phyloP scores from a whole-genome alignment of 2,329 filamentous ascomycete genomes.

The Coniella vitis region DNA sequence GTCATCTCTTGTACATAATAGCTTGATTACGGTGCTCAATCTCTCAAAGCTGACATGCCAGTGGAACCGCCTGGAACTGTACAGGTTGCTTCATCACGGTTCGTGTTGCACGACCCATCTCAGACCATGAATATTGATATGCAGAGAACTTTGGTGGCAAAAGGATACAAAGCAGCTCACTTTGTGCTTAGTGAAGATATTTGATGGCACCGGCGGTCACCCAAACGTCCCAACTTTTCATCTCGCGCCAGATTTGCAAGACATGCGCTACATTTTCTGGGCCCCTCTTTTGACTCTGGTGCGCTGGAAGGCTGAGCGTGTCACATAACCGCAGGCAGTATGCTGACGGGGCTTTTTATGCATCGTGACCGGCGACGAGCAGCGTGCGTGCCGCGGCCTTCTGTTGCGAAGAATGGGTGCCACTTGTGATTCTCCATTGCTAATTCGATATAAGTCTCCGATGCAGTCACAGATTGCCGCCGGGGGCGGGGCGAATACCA shows the following conservation, averaged over 20 bases:
- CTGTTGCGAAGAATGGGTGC: constrained; percentile 2
- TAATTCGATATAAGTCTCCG: constrained; percentile 13
- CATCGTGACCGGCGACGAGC: not conserved
- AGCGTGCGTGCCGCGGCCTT: not conserved
- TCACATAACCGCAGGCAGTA: not conserved
- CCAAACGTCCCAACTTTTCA: too few species aligned
- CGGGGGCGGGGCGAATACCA: not conserved
- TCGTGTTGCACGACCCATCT: too few species aligned
- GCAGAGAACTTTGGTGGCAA: too few species aligned
- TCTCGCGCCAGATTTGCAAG: not conserved
- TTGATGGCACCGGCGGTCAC: too few species aligned
- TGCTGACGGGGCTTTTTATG: not conserved
- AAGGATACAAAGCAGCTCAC: too few species aligned
- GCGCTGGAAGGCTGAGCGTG: not conserved
- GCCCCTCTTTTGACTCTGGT: not conserved
- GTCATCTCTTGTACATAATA: not conserved
- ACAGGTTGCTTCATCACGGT: too few species aligned
- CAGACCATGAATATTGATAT: too few species aligned
- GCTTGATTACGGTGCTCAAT: not conserved
- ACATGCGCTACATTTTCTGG: not conserved
- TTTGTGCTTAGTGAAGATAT: too few species aligned
- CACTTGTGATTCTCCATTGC: constrained; percentile 5
- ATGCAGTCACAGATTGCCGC: constrained; percentile 8
- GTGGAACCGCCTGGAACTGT: too few species aligned
- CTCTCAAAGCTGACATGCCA: not conserved